Evolutionary conservation across 345 rosid species (phyloP).

Genomic region (Aegle marmelos): DNA sequence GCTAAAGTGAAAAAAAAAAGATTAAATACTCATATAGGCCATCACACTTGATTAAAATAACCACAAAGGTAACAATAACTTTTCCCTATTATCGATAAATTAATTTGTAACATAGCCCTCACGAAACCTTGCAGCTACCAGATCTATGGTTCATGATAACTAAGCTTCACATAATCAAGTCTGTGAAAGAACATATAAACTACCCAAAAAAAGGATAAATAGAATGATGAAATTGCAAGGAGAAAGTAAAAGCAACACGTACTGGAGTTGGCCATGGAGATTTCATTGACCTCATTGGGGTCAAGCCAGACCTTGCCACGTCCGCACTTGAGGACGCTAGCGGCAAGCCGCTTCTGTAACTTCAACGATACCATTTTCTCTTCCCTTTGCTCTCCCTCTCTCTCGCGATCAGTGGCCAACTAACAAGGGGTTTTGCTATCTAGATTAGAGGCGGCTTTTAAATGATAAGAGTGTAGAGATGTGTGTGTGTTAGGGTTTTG

Average conservation of each 20-base stretch:
- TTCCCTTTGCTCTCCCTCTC: constrained; percentile 8
- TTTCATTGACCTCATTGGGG: constrained; percentile 58
- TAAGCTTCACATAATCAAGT: background rate
- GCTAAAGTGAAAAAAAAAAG: too few species aligned
- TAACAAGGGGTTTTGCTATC: background rate
- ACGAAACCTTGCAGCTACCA: background rate
- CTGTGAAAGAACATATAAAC: background rate
- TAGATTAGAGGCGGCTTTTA: background rate
- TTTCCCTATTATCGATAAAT: too few species aligned
- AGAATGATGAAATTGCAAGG: background rate
- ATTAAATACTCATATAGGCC: background rate
- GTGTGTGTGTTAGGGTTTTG: background rate
- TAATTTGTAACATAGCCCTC: background rate
- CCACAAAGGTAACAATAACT: background rate
- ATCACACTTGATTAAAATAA: background rate
- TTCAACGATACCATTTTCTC: constrained; percentile 56
- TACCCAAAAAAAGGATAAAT: background rate
- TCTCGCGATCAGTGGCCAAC: constrained; percentile 6
- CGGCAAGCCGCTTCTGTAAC: constrained; percentile 69
- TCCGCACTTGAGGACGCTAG: constrained; percentile 71
- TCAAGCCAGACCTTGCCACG: constrained; percentile 69
- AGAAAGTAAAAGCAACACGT: constrained; percentile 1
- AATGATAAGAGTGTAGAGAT: background rate
- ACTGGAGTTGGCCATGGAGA: constrained; percentile 84
- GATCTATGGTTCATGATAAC: background rate